Percentiles rank a stretch among this genome's conserved stretches.
phyloP scores from a whole-genome alignment of 805 yeast genomes.

The Sugiyamaella smithiae region DNA sequence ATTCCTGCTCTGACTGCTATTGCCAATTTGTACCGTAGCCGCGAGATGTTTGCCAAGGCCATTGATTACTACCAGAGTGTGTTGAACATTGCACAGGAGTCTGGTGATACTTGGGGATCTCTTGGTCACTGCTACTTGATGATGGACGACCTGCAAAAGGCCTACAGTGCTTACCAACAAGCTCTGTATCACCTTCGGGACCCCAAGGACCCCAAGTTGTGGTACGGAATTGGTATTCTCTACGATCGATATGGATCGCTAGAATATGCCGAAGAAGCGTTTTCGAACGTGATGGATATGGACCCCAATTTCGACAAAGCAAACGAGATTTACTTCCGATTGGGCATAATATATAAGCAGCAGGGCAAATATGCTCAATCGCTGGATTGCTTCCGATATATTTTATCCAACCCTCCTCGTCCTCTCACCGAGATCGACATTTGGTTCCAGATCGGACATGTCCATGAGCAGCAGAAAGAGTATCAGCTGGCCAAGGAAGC shows the following conservation, averaged over 20 bases:
- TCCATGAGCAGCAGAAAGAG: conserved; percentile 88
- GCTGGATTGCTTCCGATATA: conserved; percentile 91
- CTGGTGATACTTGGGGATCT: conserved; percentile 97
- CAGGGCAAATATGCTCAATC: conserved; percentile 85
- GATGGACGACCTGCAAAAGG: conserved; percentile 94
- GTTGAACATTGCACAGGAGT: conserved; percentile 72
- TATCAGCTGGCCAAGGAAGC: conserved; percentile 92
- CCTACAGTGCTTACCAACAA: conserved; percentile 94
- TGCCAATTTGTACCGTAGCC: conserved; percentile 83
- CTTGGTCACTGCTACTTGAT: conserved; percentile 91
- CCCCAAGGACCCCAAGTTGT: conserved; percentile 91
- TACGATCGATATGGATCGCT: conserved; percentile 94
- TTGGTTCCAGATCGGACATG: conserved; percentile 98
- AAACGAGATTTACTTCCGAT: conserved; percentile 90
- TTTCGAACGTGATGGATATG: conserved; percentile 90
- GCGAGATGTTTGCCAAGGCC: conserved; percentile 90
- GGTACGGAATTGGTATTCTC: conserved; percentile 98
- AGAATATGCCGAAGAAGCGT: conserved; percentile 98
- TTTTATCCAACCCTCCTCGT: conserved; percentile 85
- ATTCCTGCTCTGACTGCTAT: conserved; percentile 80
- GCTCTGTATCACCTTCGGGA: conserved; percentile 88
- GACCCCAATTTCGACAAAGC: conserved; percentile 97
- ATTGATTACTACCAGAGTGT: conserved; percentile 92
- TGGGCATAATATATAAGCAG: conserved; percentile 95
- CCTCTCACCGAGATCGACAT: conserved; percentile 96